Conservation (phyloP, 345 rosid species). For the Triadica sebifera region DNA sequence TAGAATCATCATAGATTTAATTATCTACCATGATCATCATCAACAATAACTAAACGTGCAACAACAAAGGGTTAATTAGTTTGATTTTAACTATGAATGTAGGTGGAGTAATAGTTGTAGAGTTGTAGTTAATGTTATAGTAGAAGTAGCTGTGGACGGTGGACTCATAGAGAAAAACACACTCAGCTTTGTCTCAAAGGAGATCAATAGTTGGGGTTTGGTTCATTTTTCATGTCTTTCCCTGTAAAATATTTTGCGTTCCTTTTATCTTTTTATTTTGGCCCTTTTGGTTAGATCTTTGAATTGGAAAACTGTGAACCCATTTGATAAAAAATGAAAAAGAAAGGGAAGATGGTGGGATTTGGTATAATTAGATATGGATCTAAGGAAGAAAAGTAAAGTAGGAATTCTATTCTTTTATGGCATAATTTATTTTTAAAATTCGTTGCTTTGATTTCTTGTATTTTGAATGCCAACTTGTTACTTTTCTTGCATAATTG, state of each 20-base stretch:
- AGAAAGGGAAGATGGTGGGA: slow-evolving; percentile 35
- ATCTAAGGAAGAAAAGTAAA: slow-evolving; percentile 16
- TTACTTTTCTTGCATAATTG: background rate
- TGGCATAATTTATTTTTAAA: background rate
- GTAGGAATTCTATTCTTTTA: slow-evolving; percentile 12
- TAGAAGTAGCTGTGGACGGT: background rate
- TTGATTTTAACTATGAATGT: slow-evolving; percentile 24
- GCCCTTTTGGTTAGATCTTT: too few relatives aligned
- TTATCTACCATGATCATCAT: background rate
- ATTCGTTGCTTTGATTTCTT: slow-evolving; percentile 15
- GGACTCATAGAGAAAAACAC: too few relatives aligned
- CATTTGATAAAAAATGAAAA: background rate
- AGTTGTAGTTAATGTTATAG: background rate
- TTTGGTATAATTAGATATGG: slow-evolving; percentile 36
- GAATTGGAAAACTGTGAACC: background rate
- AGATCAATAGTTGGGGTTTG: slow-evolving; percentile 27
- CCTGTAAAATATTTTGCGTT: slow-evolving; percentile 30
- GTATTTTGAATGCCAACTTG: slow-evolving; percentile 28
- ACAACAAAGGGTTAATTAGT: background rate
- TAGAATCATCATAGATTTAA: slow-evolving; percentile 69
- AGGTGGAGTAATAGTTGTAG: too few relatives aligned
- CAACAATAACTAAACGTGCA: background rate
- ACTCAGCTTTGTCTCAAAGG: slow-evolving; percentile 34
- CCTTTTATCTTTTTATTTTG: background rate
- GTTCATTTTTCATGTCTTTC: slow-evolving; percentile 26